Base-by-base conservation (phyloP, 768 basidiomycete species). In the Asterophora parasitica region DNA sequence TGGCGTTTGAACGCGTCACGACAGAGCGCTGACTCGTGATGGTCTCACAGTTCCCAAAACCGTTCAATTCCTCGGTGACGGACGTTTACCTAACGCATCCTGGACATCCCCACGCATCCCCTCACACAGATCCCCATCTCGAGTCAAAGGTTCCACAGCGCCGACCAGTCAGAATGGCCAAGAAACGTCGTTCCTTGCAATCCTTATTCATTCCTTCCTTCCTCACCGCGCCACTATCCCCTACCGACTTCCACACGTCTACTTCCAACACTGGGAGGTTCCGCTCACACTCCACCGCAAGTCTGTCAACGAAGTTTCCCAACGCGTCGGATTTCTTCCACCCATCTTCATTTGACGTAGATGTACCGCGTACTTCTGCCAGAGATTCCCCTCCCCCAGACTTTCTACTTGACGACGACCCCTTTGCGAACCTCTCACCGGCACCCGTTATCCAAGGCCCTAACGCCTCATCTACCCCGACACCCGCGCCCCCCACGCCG, bases 331-430 rank as follows among this genome's bases (percentile, higher is more conserved):
- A 46, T 44, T 20, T 41, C 8, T n/a, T 49, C 37, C 32, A 48
- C 35, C 46, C 53, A 33, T 28, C 57, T 12, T 36, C 56, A 31
- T 32, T 15, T 7, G 53, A 19, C 35, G 55, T 58, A 17, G 53
- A 19, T 35, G 55, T 58, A 17, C 51, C 68, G 37, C 61, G 61
- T 11, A 17, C 44, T 23, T 58, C 51, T 30, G 28, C 51, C 12
- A 47, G 44, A 57, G 38, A 53, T 53, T 71, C 71, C 10, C 66
- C 71, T 4, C 72, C 73, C 1, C 68, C 67, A 12, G 63, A 60
- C n/a, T 74, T 68, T 51, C 70, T 86, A 15, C 67, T 85, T 19
- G 85, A 87, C 56, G 80, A 83, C 43, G 86, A 88, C 56, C 86
- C 86, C 1, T 88, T 88, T 56, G 86, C 86, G 16, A 79, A 82